phyloP scores from a whole-genome alignment of 768 basidiomycete genomes.

The Podaxis sp. region DNA sequence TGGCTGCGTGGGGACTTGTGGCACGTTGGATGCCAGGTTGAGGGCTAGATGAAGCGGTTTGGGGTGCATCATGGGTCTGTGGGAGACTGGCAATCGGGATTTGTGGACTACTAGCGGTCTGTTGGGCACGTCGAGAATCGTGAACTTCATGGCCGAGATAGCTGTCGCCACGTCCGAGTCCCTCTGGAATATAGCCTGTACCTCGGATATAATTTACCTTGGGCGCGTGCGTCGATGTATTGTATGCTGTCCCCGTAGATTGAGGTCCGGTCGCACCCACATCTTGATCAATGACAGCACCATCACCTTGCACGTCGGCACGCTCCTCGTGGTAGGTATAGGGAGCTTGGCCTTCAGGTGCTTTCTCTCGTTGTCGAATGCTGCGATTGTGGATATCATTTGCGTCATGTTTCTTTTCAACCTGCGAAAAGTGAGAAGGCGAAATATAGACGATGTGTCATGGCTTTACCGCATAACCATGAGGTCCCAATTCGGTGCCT shows the following conservation, averaged over 20 bases:
- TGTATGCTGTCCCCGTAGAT: neutral
- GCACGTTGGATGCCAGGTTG: neutral
- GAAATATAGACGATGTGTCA: neutral
- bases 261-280: neutral
- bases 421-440: conserved; percentile 1
- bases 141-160: neutral
- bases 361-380: conserved; percentile 11
- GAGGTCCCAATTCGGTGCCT: neutral
- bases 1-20: neutral
- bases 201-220: neutral
- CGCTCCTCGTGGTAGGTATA: neutral
- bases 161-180: neutral
- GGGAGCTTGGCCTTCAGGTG: conserved; percentile 8
- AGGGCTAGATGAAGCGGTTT: neutral
- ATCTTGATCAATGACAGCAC: conserved; percentile 7
- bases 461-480: conserved; percentile 6
- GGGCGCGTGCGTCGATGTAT: neutral
- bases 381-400: neutral
- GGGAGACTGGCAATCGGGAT: neutral
- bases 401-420: conserved; percentile 16
- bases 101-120: neutral
- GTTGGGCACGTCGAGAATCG: neutral
- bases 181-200: neutral
- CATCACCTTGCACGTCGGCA: conserved; percentile 1
- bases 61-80: neutral